These are phyloP conservation scores for Bryum argenteum DNA, from an alignment of 225 moss, liverwort and hornwort species.

Conservation along the genomic window DNA sequence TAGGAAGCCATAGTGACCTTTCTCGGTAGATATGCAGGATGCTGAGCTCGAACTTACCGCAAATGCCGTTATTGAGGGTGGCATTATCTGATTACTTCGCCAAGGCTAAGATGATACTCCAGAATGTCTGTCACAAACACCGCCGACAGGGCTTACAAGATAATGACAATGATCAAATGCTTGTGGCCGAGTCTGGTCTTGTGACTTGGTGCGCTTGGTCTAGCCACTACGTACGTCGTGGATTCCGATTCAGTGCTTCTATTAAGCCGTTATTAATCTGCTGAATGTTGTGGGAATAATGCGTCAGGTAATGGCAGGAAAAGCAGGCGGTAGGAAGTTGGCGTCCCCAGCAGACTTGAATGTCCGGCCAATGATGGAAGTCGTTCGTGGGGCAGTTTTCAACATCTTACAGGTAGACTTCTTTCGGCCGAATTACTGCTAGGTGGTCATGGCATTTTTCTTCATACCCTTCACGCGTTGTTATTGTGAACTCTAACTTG, in stretches of 20 bases:
- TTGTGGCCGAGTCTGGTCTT: background rate
- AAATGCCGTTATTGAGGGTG: constrained; percentile 10
- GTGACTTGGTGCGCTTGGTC: background rate
- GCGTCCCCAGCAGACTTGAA: constrained; percentile 80
- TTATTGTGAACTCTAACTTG: constrained; percentile 24
- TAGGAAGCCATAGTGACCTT: constrained; percentile 1
- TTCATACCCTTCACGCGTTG: background rate
- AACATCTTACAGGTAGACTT: constrained; percentile 71
- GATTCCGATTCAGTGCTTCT: background rate
- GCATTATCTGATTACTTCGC: background rate
- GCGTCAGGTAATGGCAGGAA: constrained; percentile 90
- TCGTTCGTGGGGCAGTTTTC: constrained; percentile 94
- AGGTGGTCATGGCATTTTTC: background rate
- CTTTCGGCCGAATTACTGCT: constrained; percentile 6
- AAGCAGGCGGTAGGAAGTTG: constrained; percentile 79
- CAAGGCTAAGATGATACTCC: constrained; percentile 5
- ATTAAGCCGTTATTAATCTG: background rate
- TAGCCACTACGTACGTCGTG: constrained; percentile 1
- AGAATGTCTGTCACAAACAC: background rate
- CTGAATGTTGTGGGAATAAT: constrained; percentile 18
- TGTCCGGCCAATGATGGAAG: constrained; percentile 99
- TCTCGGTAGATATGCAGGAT: constrained; percentile 1
- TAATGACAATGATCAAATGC: background rate
- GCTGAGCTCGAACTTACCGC: background rate
- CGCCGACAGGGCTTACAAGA: background rate